Evolutionary conservation across 495 filamentous ascomycete genomes (phyloP).

Genomic region (Penicillium macrosclerotiorum): DNA sequence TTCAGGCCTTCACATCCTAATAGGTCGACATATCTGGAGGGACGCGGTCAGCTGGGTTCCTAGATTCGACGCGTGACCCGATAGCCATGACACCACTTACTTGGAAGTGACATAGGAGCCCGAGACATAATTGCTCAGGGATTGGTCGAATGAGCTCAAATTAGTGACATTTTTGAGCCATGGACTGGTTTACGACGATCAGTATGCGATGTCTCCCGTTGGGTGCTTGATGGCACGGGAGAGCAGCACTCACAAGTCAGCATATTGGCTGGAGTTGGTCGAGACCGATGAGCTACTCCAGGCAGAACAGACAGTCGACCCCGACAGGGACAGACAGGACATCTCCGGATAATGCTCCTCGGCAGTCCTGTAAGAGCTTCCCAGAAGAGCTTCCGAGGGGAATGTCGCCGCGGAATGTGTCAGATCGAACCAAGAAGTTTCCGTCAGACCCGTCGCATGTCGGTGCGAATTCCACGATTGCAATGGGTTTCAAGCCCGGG

Average conservation of each 20-base stretch:
- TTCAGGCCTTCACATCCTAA: slow-evolving; percentile 80
- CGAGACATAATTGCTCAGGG: slow-evolving; percentile 69
- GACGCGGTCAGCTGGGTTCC: slow-evolving; percentile 18
- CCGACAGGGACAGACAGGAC: slow-evolving; percentile 74
- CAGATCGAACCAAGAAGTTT: slow-evolving; percentile 11
- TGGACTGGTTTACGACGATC: slow-evolving; percentile 68
- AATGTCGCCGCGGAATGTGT: slow-evolving; percentile 27
- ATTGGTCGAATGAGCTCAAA: slow-evolving; percentile 72
- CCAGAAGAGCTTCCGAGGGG: slow-evolving; percentile 2
- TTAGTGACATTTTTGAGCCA: slow-evolving; percentile 82
- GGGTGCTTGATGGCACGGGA: too few species aligned
- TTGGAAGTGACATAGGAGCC: slow-evolving; percentile 71
- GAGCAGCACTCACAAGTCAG: slow-evolving; percentile 70
- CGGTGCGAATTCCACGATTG: slow-evolving; percentile 3
- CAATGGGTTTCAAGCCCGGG: not conserved
- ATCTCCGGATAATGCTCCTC: slow-evolving; percentile 23
- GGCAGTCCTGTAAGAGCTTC: slow-evolving; percentile 3
- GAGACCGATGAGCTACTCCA: slow-evolving; percentile 83
- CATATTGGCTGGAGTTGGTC: slow-evolving; percentile 60
- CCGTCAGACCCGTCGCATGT: slow-evolving; percentile 15
- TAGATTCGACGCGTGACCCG: not conserved
- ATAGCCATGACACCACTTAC: slow-evolving; percentile 46
- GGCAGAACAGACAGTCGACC: slow-evolving; percentile 78
- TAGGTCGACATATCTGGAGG: slow-evolving; percentile 41
- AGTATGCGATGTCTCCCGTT: too few species aligned